Percentiles rank a stretch among this genome's conserved stretches.
phyloP scores from a whole-genome alignment of 805 yeast species.

The Kodamaea kakaduensis region DNA sequence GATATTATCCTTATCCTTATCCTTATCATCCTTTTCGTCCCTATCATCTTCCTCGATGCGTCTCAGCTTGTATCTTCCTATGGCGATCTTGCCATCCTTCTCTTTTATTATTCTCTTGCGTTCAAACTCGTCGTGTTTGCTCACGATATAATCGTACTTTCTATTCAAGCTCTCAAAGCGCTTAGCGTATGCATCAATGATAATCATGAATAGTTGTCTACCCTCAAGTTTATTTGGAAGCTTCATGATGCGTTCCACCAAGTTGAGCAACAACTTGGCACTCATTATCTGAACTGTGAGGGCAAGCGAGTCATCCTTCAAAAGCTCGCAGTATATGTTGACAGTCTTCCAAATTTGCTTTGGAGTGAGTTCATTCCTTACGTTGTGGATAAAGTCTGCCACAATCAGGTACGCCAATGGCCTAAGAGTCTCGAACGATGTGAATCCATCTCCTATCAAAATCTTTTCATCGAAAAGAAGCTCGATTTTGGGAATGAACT shows the following conservation, averaged over 20 bases:
- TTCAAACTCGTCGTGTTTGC: conserved; percentile 54
- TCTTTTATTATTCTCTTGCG: conserved; percentile 36
- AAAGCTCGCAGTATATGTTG: conserved; percentile 69
- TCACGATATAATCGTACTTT: conserved; percentile 62
- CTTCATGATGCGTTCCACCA: conserved; percentile 84
- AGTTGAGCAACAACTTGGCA: conserved; percentile 80
- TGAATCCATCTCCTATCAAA: conserved; percentile 86
- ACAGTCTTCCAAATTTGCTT: conserved; percentile 87
- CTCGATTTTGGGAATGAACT: conserved; percentile 83
- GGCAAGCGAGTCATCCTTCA: conserved; percentile 78
- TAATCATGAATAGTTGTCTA: conserved; percentile 76
- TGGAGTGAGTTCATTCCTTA: conserved; percentile 75
- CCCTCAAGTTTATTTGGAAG: conserved; percentile 78
- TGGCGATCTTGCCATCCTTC: conserved; percentile 40
- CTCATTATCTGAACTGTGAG: conserved; percentile 94
- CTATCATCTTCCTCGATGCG: conserved; percentile 14
- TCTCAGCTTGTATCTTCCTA: conserved; percentile 34
- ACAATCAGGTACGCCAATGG: conserved; percentile 94
- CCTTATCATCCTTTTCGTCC: conserved; percentile 18
- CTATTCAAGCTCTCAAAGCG: conserved; percentile 73
- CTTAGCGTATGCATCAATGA: conserved; percentile 83
- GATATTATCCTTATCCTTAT: conserved; percentile 3
- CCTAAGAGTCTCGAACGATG: conserved; percentile 83
- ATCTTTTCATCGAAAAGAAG: conserved; percentile 81
- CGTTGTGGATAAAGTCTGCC: conserved; percentile 93